These are phyloP conservation scores for Triticum timopheevii DNA, from an alignment of 176 grass and related monocot species.

Conservation along the genomic window DNA sequence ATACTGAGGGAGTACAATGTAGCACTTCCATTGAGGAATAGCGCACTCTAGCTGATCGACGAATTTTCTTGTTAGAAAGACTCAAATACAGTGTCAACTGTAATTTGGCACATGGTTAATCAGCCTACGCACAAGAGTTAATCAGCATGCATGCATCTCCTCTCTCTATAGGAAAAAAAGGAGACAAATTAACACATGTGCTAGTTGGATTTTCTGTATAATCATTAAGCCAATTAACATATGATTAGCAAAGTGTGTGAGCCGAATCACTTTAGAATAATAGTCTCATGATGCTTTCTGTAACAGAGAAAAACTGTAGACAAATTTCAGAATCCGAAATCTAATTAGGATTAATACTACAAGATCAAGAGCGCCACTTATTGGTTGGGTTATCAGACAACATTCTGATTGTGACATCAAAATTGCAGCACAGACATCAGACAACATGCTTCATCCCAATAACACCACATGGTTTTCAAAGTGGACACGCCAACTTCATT, in stretches of 20 bases:
- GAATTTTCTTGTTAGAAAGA: too few relatives aligned
- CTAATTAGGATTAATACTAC: background rate
- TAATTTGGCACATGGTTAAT: too few relatives aligned
- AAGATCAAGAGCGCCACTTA: background rate
- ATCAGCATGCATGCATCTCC: too few relatives aligned
- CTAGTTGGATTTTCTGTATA: background rate
- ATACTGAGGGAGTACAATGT: too few relatives aligned
- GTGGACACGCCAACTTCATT: constrained; percentile 26
- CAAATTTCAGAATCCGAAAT: background rate
- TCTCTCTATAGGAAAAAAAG: too few relatives aligned
- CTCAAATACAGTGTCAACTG: too few relatives aligned
- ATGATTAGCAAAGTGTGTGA: background rate
- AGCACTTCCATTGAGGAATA: too few relatives aligned
- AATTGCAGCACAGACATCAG: background rate
- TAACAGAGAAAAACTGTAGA: background rate
- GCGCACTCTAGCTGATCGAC: too few relatives aligned
- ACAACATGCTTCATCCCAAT: background rate
- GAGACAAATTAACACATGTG: too few relatives aligned
- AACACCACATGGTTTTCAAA: background rate
- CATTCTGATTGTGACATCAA: too few relatives aligned
- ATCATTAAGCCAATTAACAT: background rate
- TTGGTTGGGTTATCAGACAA: background rate
- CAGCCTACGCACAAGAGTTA: too few relatives aligned
- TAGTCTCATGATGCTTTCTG: background rate
- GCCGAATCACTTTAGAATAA: background rate